Conservation (phyloP, 768 basidiomycete genomes). For the Hericium rajendrae region DNA sequence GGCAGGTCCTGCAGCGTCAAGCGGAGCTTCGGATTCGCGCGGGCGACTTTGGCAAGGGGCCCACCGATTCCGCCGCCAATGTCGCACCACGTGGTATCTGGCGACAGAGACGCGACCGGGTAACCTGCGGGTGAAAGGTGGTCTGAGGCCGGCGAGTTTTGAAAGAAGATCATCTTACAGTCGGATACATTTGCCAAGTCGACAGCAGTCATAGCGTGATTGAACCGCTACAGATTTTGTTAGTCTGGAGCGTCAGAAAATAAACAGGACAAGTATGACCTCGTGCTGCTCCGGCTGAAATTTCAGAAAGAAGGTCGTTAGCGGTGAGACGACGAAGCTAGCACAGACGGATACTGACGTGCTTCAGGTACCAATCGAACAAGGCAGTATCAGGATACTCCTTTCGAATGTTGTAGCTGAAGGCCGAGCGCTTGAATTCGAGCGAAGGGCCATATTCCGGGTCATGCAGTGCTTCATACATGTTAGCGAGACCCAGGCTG, state of each 20-base stretch:
- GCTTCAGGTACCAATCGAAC: not conserved
- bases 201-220: not conserved
- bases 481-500: slow-evolving; percentile 15
- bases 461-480: slow-evolving; percentile 28
- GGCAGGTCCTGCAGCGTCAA: slow-evolving; percentile 25
- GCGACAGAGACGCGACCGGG: slow-evolving; percentile 16
- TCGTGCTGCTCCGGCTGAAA: not conserved
- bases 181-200: not conserved
- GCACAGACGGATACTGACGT: not conserved
- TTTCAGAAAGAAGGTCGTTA: not conserved
- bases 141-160: too few relatives aligned
- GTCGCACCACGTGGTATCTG: slow-evolving; percentile 21
- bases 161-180: not conserved
- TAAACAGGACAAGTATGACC: not conserved
- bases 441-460: slow-evolving; percentile 18
- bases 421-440: slow-evolving; percentile 7
- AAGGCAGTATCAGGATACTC: not conserved
- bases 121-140: slow-evolving; percentile 13
- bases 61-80: slow-evolving; percentile 24
- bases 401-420: not conserved
- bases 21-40: slow-evolving; percentile 18
- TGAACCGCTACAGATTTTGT: not conserved
- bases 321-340: not conserved
- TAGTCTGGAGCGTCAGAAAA: not conserved
- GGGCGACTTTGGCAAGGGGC: slow-evolving; percentile 18